Conservation (phyloP, 768 basidiomycete species). For the Chalciporus piperatus region DNA sequence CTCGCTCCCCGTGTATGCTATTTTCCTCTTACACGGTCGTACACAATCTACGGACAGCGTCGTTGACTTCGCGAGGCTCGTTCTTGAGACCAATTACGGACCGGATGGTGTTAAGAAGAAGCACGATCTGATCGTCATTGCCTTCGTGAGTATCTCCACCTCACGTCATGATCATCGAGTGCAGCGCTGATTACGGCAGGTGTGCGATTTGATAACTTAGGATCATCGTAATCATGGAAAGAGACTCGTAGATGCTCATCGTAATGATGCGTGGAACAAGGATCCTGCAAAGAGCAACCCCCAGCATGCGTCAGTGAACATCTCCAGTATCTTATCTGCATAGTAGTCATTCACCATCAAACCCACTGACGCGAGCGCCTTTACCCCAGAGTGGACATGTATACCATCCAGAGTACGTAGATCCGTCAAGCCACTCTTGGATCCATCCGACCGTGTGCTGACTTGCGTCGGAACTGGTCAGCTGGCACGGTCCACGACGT, state of each 20-base stretch:
- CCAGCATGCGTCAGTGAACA: slow-evolving; percentile 27
- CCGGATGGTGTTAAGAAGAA: slow-evolving; percentile 9
- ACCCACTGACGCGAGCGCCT: slow-evolving; percentile 2
- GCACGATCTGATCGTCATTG: slow-evolving; percentile 27
- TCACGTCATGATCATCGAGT: not conserved
- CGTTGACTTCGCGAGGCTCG: slow-evolving; percentile 12
- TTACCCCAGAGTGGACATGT: slow-evolving; percentile 27
- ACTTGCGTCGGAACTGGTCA: slow-evolving; percentile 10
- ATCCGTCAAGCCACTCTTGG: not conserved
- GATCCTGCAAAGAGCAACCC: slow-evolving; percentile 23
- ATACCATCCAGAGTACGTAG: slow-evolving; percentile 30
- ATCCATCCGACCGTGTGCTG: not conserved
- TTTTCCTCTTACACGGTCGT: slow-evolving; percentile 31
- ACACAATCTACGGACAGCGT: slow-evolving; percentile 11
- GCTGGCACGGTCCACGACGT: slow-evolving; percentile 72
- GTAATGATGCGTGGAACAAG: slow-evolving; percentile 26
- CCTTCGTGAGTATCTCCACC: slow-evolving; percentile 22
- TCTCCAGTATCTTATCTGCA: not conserved
- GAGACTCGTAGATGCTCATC: slow-evolving; percentile 22
- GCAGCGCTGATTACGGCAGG: not conserved
- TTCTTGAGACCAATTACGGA: slow-evolving; percentile 22
- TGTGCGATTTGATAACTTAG: slow-evolving; percentile 6
- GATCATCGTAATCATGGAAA: slow-evolving; percentile 33
- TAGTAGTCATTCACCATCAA: not conserved
- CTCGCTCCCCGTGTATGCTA: slow-evolving; percentile 22